Conservation (phyloP, 1,284 basidiomycete species). For the Cryptococcus sp. region DNA sequence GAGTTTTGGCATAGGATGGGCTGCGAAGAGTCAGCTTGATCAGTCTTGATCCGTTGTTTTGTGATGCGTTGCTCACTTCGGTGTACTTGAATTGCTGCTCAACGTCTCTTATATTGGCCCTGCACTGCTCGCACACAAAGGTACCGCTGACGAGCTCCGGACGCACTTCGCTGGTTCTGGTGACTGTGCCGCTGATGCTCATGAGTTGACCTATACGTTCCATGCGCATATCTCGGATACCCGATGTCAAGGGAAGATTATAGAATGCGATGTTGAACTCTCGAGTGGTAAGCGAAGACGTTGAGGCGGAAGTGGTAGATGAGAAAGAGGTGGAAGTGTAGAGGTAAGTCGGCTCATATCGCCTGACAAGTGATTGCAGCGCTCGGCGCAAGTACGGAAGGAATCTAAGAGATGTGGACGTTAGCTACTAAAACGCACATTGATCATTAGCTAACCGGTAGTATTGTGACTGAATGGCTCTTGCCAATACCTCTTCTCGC, state of each 20-base stretch:
- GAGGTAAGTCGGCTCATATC: slow-evolving; percentile 87
- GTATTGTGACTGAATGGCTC: slow-evolving; percentile 91
- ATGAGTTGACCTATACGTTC: slow-evolving; percentile 90
- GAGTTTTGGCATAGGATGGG: slow-evolving; percentile 92
- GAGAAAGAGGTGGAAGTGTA: slow-evolving; percentile 70
- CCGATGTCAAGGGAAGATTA: slow-evolving; percentile 88
- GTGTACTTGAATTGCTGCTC: slow-evolving; percentile 99
- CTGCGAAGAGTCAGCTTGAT: slow-evolving; percentile 52
- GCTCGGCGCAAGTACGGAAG: slow-evolving; percentile 90
- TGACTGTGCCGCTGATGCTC: slow-evolving; percentile 95
- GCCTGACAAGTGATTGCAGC: slow-evolving; percentile 81
- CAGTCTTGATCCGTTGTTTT: not conserved
- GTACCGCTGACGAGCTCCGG: slow-evolving; percentile 93
- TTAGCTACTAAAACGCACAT: not conserved
- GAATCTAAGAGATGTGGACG: slow-evolving; percentile 58
- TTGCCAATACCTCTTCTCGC: slow-evolving; percentile 86
- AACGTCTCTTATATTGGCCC: slow-evolving; percentile 84
- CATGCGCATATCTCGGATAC: slow-evolving; percentile 92
- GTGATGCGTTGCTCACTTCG: slow-evolving; percentile 62
- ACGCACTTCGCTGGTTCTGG: slow-evolving; percentile 93
- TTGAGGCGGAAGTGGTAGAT: slow-evolving; percentile 55
- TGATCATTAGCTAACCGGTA: slow-evolving; percentile 63
- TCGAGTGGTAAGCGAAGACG: slow-evolving; percentile 78
- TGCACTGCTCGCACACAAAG: slow-evolving; percentile 88
- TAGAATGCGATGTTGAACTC: slow-evolving; percentile 97